Evolutionary conservation across 345 rosid species (phyloP), one percentile per base, ranked within the genome.

Genomic region (Murraya koenigii): DNA sequence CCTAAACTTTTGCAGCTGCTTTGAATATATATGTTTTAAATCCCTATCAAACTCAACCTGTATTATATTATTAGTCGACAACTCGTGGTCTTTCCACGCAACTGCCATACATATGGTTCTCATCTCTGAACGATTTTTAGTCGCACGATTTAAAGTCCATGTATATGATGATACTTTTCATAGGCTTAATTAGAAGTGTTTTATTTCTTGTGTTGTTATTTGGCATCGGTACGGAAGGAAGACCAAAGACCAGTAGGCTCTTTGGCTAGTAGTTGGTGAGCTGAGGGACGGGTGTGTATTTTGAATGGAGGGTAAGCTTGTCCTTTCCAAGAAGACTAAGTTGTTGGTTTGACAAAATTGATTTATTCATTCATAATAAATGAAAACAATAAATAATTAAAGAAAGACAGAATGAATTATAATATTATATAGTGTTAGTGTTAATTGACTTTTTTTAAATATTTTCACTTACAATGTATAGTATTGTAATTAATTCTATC

Each of bases 201-300:
- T 32, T 26, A 10, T 32, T 17, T 41, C 11, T 20, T 2, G 64
- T 76, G 54, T 36, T 36, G 8, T 36, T 36, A 36, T 36, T 36
- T 36, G 39, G 39, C 39, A 7, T 36, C 7, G 1, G 1, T 36
- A 7, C 26, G 35, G 63, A n/a, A n/a, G 11, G n/a, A 47, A 60
- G 15, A 19, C 44, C 13, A 74, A 61, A 8, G 83, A 77, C 62
- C 35, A 17, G 60, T 69, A 74, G 67, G 70, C 19, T 62, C 10
- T 69, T 79, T 77, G 87, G 85, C 85, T 36, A 7, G 39, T 77
- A 71, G 85, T 80, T 78, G 88, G 82, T 82, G 82, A 75, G 69
- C 32, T 19, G 23, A 38, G 58, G 39, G 39, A 36, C 39, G 5
- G 2, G 20, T 59, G 15, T 36, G 39, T 36, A 8, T 69, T 79